Percentiles rank a stretch among this genome's conserved stretches.
Conservation (phyloP, 805 yeast genomes). For the Torulaspora maleeae region DNA sequence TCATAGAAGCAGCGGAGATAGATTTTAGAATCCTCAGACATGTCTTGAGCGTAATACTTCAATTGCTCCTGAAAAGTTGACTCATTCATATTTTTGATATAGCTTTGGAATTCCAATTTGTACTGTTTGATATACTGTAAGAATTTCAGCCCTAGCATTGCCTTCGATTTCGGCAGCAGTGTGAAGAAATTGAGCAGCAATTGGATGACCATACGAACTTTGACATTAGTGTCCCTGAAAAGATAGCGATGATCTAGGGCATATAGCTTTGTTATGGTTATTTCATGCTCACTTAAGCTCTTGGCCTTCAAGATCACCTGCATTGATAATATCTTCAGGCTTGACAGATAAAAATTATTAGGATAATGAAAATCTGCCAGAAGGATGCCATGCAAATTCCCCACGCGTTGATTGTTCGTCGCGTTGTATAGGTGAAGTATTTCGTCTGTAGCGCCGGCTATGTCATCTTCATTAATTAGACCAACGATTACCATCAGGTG, state of each 20-base stretch:
- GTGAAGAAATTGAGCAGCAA: slow-evolving; percentile 27
- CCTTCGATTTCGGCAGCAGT: slow-evolving; percentile 18
- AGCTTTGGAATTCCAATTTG: slow-evolving; percentile 20
- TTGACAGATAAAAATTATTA: slow-evolving; percentile 24
- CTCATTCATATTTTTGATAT: slow-evolving; percentile 23
- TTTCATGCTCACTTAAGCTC: slow-evolving; percentile 7
- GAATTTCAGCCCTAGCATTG: slow-evolving; percentile 31
- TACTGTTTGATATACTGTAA: slow-evolving; percentile 28
- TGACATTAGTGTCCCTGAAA: slow-evolving; percentile 17
- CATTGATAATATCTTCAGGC: slow-evolving; percentile 28
- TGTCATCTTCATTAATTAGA: slow-evolving; percentile 13
- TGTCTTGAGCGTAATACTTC: neutral
- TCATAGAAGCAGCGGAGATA: slow-evolving; percentile 17
- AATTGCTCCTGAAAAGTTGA: slow-evolving; percentile 20
- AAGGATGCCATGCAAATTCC: slow-evolving; percentile 20
- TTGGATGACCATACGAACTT: slow-evolving; percentile 24
- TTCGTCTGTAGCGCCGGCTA: slow-evolving; percentile 15
- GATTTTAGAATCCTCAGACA: neutral
- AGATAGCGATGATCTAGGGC: slow-evolving; percentile 27
- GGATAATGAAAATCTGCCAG: slow-evolving; percentile 23
- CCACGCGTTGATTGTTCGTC: slow-evolving; percentile 16
- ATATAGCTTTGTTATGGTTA: slow-evolving; percentile 21
- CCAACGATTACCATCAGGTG: slow-evolving; percentile 28
- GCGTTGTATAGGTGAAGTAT: slow-evolving; percentile 24
- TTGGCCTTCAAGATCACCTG: slow-evolving; percentile 28